Evolutionary conservation across 164 flowering plant species (phyloP), one percentile per base, ranked within the genome.

Genomic region (Chimonanthus praecox): DNA sequence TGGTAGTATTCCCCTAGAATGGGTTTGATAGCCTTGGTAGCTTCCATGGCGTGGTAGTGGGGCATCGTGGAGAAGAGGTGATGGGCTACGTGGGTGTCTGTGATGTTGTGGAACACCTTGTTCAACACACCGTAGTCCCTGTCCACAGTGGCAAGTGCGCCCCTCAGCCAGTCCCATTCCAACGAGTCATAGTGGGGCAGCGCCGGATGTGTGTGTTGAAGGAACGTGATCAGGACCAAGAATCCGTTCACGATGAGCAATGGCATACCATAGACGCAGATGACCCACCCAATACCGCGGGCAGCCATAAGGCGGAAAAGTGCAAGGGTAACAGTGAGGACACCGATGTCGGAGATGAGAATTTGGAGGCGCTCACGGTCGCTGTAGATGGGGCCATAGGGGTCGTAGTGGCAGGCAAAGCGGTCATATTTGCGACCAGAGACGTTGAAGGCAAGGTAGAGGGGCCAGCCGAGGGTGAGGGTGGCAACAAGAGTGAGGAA

Each of bases 151-250:
- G 97, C 88, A 69, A 92, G 72, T 4, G 97, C 97, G 13, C 97
- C 97, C 67, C 92, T 72, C 68, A 92, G 70, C 97, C 97, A 92
- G 62, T 92, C 97, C 97, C 97, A 92, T 75, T 92, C 97, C 0
- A 87, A 76, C 0, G 91, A 83, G 64, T 90, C 88, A 65, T 92
- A 92, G 47, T 90, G 97, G 0, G 97, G 97, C 79, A 92, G 70
- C 0, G 94, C 69, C 0, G 95, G 90, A 80, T 92, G 97, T 8
- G 97, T 92, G 81, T 92, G 97, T 82, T 92, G 97, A 82, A 90
- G 78, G 65, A 54, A 90, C 0, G 95, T 90, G 80, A 92, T 92
- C 82, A 87, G 44, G 4, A 90, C 97, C 3, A 92, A 83, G 71
- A 88, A 92, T 7, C 78, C 92, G 63, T 92, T 90, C 64, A 90